phyloP scores from a whole-genome alignment of 31 red algal genomes.

The Odonthalia washingtoniensis region DNA sequence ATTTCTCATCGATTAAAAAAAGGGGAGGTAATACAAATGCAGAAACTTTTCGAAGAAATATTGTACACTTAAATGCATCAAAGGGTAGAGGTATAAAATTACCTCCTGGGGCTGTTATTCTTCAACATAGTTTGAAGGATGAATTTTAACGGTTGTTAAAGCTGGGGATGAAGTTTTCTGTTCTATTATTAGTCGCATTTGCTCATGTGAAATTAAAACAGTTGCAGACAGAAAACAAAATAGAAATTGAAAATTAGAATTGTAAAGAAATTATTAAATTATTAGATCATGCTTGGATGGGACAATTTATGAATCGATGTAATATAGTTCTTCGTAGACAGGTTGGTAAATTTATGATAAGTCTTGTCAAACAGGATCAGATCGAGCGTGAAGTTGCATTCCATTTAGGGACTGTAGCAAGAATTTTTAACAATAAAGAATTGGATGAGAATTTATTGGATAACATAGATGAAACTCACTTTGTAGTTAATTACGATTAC shows the following conservation, averaged over 20 bases:
- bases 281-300: not conserved
- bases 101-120: no score
- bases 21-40: no score
- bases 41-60: no score
- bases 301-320: not conserved
- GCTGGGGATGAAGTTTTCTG: no score
- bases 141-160: no score
- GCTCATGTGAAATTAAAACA: no score
- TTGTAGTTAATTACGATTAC: conserved; percentile 1
- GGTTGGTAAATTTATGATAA: not conserved
- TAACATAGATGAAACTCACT: conserved; percentile 32
- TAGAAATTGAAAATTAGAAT: not conserved
- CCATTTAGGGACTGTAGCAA: not conserved
- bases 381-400: conserved; percentile 1
- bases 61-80: no score
- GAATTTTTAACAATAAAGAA: not conserved
- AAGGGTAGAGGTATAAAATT: no score
- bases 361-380: not conserved
- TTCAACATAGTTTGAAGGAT: no score
- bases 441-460: not conserved
- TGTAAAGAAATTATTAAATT: not conserved
- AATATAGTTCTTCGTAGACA: not conserved
- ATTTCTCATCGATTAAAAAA: no score
- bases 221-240: no score
- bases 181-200: no score